Conservation (phyloP, 108 stramenopile species). For the Chaetoceros muelleri region DNA sequence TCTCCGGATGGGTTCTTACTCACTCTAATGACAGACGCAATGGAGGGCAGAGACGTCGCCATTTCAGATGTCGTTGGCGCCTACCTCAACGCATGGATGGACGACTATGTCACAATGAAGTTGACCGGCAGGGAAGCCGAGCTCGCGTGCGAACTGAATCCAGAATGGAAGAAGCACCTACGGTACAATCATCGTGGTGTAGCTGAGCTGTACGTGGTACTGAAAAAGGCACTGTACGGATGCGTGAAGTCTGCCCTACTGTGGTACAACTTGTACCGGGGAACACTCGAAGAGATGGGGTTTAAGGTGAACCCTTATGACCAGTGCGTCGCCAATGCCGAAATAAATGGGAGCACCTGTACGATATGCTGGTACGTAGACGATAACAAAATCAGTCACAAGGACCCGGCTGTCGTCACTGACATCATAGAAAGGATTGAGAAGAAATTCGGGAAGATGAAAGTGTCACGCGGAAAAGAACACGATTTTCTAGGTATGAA, state of each 20-base stretch:
- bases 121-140: too few relatives aligned
- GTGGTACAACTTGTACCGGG: too few relatives aligned
- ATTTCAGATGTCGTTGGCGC: too few relatives aligned
- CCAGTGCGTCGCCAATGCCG: too few relatives aligned
- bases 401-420: slow-evolving; percentile 4
- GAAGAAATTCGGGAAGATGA: too few relatives aligned
- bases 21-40: slow-evolving; percentile 18
- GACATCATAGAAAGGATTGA: background rate
- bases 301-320: slow-evolving; percentile 42
- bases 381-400: slow-evolving; percentile 27
- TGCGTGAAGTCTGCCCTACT: slow-evolving; percentile 3
- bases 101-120: too few relatives aligned
- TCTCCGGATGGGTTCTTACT: slow-evolving; percentile 16
- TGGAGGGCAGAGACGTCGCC: background rate
- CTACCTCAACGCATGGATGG: too few relatives aligned
- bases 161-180: background rate
- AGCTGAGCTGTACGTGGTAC: slow-evolving; percentile 24
- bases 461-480: too few relatives aligned
- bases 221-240: slow-evolving; percentile 20
- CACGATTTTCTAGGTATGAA: too few relatives aligned
- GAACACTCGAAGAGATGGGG: slow-evolving; percentile 14
- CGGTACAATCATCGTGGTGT: slow-evolving; percentile 8
- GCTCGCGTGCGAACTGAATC: background rate
- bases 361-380: too few relatives aligned
- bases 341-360: too few relatives aligned